Evolutionary conservation across 164 flowering plant genomes (phyloP).

Genomic region (Hamamelis virginiana): DNA sequence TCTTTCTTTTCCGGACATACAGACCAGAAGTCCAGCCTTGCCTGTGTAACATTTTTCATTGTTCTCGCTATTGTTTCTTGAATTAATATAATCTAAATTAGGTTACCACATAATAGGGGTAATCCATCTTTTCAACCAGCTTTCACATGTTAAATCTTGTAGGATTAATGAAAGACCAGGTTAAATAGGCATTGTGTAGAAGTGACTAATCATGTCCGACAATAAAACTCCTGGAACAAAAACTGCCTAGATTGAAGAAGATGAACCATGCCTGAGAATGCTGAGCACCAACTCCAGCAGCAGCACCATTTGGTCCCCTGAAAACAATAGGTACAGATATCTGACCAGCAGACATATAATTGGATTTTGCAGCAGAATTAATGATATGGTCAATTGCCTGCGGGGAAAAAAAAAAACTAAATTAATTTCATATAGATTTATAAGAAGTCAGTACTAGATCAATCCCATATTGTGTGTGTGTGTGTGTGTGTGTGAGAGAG

Average conservation of each 20-base stretch:
- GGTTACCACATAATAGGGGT: no score
- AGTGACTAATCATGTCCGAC: no score
- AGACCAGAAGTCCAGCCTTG: no score
- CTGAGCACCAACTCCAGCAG: conserved; percentile 99
- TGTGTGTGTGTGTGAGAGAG: no score
- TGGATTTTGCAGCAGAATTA: conserved; percentile 93
- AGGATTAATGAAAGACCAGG: no score
- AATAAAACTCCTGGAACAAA: background rate
- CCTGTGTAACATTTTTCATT: no score
- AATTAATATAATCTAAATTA: no score
- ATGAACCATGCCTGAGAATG: conserved; percentile 76
- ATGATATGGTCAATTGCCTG: conserved; percentile 98
- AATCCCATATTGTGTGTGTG: no score
- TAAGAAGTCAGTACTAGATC: background rate
- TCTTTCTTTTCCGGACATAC: no score
- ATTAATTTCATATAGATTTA: background rate
- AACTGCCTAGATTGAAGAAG: background rate
- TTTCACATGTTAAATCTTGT: no score
- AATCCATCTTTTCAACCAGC: no score
- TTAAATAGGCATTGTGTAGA: background rate
- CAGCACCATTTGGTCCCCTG: conserved; percentile 98
- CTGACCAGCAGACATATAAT: conserved; percentile 94
- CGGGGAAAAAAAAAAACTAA: conserved; percentile 15
- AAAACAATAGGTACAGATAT: conserved; percentile 86
- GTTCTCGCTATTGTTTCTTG: no score